phyloP scores from a whole-genome alignment of 139 green algal species.

The Limnomonas spitsbergensis region DNA sequence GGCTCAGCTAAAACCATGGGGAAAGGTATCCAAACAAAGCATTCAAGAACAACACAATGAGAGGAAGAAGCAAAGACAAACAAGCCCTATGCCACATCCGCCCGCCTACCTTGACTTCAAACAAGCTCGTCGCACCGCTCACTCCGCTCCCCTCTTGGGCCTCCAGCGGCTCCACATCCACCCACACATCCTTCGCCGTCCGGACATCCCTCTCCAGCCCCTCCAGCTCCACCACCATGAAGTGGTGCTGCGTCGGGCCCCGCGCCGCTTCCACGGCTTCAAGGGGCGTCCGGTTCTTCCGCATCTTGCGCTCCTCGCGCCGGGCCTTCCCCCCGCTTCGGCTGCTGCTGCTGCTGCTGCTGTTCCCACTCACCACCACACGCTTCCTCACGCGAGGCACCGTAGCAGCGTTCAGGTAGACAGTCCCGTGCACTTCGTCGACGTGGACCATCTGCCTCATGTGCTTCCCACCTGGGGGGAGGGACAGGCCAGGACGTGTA shows the following conservation, averaged over 20 bases:
- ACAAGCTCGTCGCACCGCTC: neutral
- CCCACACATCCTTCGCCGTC: constrained; percentile 38
- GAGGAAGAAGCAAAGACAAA: neutral
- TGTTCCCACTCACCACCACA: neutral
- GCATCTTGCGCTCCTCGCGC: neutral
- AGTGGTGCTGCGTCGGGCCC: constrained; percentile 35
- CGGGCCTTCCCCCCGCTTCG: neutral
- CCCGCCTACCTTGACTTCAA: neutral
- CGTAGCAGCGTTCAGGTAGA: constrained; percentile 65
- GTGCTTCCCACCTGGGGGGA: constrained; percentile 16
- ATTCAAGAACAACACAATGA: neutral
- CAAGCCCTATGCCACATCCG: neutral
- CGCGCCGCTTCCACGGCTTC: neutral
- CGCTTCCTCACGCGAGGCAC: constrained; percentile 50
- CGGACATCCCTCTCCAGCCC: constrained; percentile 14
- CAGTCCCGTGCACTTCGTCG: constrained; percentile 39
- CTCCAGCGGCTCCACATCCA: constrained; percentile 20
- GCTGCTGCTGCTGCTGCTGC: neutral
- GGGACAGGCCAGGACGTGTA: neutral
- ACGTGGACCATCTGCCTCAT: constrained; percentile 56
- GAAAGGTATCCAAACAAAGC: neutral
- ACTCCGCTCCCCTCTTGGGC: neutral
- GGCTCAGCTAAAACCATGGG: neutral
- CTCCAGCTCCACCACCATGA: constrained; percentile 41
- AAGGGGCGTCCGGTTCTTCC: neutral